Conservation (phyloP, 177 flowering plant genomes). For the Vitis hybrid region DNA sequence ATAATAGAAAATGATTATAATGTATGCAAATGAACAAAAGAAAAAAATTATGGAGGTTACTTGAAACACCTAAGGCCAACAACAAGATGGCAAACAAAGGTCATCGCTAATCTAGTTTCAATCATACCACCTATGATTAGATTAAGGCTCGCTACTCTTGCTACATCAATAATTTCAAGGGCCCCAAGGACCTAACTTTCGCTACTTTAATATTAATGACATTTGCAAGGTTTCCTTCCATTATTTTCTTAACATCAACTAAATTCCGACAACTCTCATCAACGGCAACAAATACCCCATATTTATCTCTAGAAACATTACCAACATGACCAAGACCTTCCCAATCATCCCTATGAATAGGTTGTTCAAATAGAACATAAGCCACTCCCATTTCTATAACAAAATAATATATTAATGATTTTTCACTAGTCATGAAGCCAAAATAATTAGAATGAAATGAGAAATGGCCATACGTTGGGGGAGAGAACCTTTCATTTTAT, state of each 20-base stretch:
- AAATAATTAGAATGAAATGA: not conserved
- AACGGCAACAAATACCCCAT: slow-evolving; percentile 81
- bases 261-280: slow-evolving; percentile 88
- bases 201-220: slow-evolving; percentile 90
- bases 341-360: slow-evolving; percentile 92
- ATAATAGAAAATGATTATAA: not conserved
- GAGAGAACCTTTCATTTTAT: not conserved
- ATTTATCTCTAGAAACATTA: slow-evolving; percentile 54
- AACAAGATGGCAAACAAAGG: slow-evolving; percentile 92
- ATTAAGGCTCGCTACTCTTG: slow-evolving; percentile 52
- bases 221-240: slow-evolving; percentile 61
- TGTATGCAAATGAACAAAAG: not conserved
- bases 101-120: slow-evolving; percentile 92
- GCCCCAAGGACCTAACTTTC: slow-evolving; percentile 85
- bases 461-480: not conserved
- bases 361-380: slow-evolving; percentile 88
- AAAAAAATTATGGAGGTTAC: slow-evolving; percentile 29
- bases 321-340: slow-evolving; percentile 78
- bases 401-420: slow-evolving; percentile 2
- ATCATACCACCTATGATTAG: slow-evolving; percentile 98
- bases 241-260: slow-evolving; percentile 62
- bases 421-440: slow-evolving; percentile 1
- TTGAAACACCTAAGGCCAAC: slow-evolving; percentile 93
- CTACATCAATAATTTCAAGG: slow-evolving; percentile 62
- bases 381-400: slow-evolving; percentile 76